phyloP scores from a whole-genome alignment of 148 eudicot genomes.

The Rhododendron simsii region DNA sequence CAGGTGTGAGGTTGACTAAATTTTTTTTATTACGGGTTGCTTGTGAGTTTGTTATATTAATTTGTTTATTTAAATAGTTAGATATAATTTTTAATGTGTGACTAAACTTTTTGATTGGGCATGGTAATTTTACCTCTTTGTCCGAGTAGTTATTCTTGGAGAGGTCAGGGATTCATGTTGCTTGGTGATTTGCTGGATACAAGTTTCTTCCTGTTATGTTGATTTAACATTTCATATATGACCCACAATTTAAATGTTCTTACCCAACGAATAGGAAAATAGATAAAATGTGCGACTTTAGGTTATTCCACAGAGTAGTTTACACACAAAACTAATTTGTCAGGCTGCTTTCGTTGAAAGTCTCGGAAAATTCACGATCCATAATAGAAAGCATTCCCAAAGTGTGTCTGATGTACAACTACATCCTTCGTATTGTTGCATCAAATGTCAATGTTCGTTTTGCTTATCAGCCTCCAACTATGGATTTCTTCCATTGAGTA shows the following conservation, averaged over 20 bases:
- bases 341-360: neutral
- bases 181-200: neutral
- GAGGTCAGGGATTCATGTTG: conserved; percentile 1
- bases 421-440: neutral
- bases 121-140: too few species aligned
- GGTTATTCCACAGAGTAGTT: neutral
- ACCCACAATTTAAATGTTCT: neutral
- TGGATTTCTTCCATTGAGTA: neutral
- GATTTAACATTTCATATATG: neutral
- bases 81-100: too few species aligned
- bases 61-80: too few species aligned
- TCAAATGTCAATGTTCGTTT: neutral
- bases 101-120: too few species aligned
- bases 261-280: neutral
- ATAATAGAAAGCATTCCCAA: neutral
- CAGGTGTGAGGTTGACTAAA: too few species aligned
- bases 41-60: too few species aligned
- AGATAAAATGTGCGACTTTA: neutral
- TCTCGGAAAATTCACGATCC: neutral
- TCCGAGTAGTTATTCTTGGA: too few species aligned
- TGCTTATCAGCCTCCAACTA: conserved; percentile 1
- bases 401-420: neutral
- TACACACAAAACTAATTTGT: neutral
- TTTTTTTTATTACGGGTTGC: too few species aligned
- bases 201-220: neutral